Percentiles rank a stretch among this genome's conserved stretches.
These are phyloP conservation scores for Benincasa hispida DNA, from an alignment of 306 rosid genomes.

Conservation along the genomic window DNA sequence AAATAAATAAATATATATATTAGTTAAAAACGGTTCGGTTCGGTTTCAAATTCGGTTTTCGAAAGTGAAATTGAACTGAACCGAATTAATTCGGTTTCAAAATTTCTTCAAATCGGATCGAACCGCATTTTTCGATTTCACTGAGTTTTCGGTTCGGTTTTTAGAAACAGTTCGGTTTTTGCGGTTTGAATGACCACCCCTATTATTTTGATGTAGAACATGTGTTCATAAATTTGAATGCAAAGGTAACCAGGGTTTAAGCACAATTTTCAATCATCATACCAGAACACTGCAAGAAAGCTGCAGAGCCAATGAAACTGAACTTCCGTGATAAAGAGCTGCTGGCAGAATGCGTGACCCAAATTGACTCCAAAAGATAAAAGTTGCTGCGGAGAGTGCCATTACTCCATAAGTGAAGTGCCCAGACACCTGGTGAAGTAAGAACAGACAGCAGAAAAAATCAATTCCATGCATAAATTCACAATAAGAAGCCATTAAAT, in stretches of 20 bases:
- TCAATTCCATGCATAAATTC: background rate
- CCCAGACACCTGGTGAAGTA: conserved; percentile 70
- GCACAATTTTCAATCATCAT: conserved; percentile 14
- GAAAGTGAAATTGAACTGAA: no score
- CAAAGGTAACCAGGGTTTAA: background rate
- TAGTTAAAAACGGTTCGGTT: no score
- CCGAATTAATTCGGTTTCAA: no score
- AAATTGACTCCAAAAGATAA: conserved; percentile 71
- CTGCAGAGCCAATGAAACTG: conserved; percentile 87
- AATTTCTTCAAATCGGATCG: no score
- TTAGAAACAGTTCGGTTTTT: no score
- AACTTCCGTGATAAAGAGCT: conserved; percentile 52
- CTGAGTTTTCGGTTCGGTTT: no score
- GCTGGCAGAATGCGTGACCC: conserved; percentile 60
- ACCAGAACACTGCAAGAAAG: conserved; percentile 98
- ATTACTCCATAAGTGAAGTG: conserved; percentile 94
- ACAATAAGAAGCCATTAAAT: background rate
- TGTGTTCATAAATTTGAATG: background rate
- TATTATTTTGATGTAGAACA: background rate
- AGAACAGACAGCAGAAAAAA: conserved; percentile 1
- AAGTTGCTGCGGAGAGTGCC: conserved; percentile 76
- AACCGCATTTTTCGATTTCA: no score
- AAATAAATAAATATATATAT: no score
- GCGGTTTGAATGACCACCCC: no score
- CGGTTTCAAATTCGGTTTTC: no score